These are phyloP conservation scores for Gloeostereum incarnatum DNA, from an alignment of 768 basidiomycete species.

Conservation along the genomic window DNA sequence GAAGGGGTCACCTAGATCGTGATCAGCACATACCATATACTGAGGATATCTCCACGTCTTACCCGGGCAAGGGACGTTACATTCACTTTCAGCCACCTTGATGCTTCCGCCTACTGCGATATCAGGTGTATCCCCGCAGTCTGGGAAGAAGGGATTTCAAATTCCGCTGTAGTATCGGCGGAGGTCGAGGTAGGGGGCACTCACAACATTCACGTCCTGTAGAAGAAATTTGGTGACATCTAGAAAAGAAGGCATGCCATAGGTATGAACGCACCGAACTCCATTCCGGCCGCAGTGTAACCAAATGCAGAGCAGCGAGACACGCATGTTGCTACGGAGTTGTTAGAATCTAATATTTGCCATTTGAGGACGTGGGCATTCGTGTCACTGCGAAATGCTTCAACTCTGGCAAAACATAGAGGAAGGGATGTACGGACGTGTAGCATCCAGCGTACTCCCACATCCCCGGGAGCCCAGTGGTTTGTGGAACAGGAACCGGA, in stretches of 20 bases:
- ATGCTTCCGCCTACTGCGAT: constrained; percentile 29
- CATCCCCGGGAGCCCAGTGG: constrained; percentile 47
- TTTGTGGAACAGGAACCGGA: constrained; percentile 50
- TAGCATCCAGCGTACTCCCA: constrained; percentile 66
- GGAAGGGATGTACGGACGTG: constrained; percentile 31
- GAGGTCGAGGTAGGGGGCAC: constrained; percentile 15
- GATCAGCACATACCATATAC: too few species aligned
- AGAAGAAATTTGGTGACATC: constrained; percentile 4
- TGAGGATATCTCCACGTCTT: too few species aligned
- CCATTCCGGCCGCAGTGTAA: constrained; percentile 62
- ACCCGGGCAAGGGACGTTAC: constrained; percentile 23
- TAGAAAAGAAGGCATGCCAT: constrained; percentile 2
- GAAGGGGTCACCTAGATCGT: constrained; percentile 63
- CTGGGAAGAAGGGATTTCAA: constrained; percentile 20
- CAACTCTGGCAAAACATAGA: background rate
- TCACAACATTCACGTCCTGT: constrained; percentile 59
- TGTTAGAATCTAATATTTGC: constrained; percentile 51
- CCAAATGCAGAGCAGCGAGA: constrained; percentile 64
- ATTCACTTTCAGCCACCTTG: constrained; percentile 31
- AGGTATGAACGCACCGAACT: constrained; percentile 21
- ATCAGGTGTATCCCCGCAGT: constrained; percentile 62
- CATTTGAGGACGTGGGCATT: constrained; percentile 46
- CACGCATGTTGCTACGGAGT: constrained; percentile 56
- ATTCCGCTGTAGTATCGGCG: background rate
- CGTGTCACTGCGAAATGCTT: constrained; percentile 21